Evolutionary conservation across 1,284 basidiomycete species (phyloP), one percentile per base, ranked within the genome.

Genomic region (Somion occarium): DNA sequence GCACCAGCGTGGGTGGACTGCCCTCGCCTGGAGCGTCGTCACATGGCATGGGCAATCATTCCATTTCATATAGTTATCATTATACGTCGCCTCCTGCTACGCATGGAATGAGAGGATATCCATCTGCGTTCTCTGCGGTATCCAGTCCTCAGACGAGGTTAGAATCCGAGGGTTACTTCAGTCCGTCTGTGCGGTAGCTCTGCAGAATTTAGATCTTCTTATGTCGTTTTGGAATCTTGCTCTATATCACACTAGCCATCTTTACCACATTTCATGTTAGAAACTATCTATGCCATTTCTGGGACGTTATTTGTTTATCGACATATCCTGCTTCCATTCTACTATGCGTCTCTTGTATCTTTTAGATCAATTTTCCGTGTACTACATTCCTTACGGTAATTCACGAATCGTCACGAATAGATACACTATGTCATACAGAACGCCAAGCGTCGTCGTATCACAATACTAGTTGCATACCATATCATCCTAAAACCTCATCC

Each of bases 41-140:
- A 2, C 49, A 51, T 51, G 49, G 49, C 9, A 2, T 46, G 3
- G 49, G 49, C 5, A 19, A 18, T 9, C 44, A 51, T 20, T 51
- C 49, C 25, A 46, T 51, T 7, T 30, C 49, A 24, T 45, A 45
- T 27, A 51, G 49, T 37, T 38, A 24, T 15, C 44, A 51, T 51
- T 51, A 51, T 41, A 38, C 47, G 2, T 41, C 47, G 15, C 47
- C 47, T 13, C 38, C 20, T 11, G 3, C 26, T 2, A 25, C n/a
- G 25, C 42, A 23, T 5, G 22, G 22, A 5, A 9, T 15, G 3
- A 4, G 26, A 34, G 30, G 30, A 2, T 41, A 20, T 27, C 30
- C 46, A 13, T 38, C 46, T 38, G 38, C 38, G 5, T 22, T 23
- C 11, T 49, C 47, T 4, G 47, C 47, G 20, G n/a, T 49, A 20